Base-by-base conservation (phyloP, 441 rosid genomes). In the Adansonia madagascariensis region DNA sequence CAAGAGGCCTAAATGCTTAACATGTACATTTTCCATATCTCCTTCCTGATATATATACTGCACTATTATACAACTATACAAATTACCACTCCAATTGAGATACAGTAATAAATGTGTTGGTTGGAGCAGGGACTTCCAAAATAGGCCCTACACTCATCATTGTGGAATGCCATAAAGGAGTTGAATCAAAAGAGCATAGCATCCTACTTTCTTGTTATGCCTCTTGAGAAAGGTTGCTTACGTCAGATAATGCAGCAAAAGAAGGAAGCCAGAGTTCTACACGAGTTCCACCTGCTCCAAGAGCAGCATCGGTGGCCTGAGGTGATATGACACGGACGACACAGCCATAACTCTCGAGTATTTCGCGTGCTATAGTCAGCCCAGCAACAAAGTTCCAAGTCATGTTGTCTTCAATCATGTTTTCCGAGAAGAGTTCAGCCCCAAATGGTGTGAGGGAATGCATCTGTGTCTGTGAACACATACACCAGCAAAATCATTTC, bases 351-450 rank as follows among this genome's bases (percentile, higher is more conserved):
- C 89, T 88, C 91, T 91, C 97, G 3, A 94, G 92, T 77, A 93
- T 92, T 82, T 94, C 97, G 2, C 93, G 93, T 12, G 98, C 97
- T 64, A 93, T 91, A 20, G 92, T 91, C 68, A 94, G 84, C 56
- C 98, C 97, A 5, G 98, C 97, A 41, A 94, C 89, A 76, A 94
- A 93, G 85, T 93, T 94, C 97, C 97, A 94, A 1, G 97, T 91
- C 97, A 94, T 94, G 87, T 94, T 94, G 89, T 93, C 98, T 83
- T 92, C 97, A 53, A 91, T 82, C 98, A 83, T 93, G 84, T 90
- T 88, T 41, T 85, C 91, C 0, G 93, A 85, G 61, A 80, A 50
- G 57, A 91, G 94, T 56, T 89, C 97, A n/a, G 89, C 81, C 41
- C 98, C 97, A 78, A 91, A 94, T 56, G 98, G 97, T 77, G 90